Conservation (phyloP, 441 rosid genomes). For the Adansonia rubrostipa region DNA sequence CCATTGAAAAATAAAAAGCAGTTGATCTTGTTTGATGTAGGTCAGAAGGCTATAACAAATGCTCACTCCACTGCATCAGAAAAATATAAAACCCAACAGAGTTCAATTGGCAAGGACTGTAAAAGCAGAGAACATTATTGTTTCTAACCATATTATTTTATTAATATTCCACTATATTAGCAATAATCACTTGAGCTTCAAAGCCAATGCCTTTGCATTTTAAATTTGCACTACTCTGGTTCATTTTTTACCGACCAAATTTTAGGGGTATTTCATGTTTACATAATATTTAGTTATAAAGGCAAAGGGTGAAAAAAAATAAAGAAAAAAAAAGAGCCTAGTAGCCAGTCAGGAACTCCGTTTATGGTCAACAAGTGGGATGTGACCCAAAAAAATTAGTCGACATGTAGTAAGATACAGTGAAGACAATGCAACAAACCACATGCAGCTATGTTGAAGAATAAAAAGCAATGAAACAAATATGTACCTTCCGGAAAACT, state of each 20-base stretch:
- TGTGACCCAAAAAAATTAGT: not conserved
- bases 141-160: not conserved
- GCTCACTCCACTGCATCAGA: slow-evolving; percentile 9
- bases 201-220: not conserved
- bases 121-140: not conserved
- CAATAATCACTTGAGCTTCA: not conserved
- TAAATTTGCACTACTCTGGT: slow-evolving; percentile 4
- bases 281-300: slow-evolving; percentile 2
- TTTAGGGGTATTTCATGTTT: slow-evolving; percentile 14
- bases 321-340: not conserved
- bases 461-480: slow-evolving; percentile 7
- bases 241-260: not conserved
- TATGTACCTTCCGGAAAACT: slow-evolving; percentile 76
- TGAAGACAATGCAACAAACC: slow-evolving; percentile 19
- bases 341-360: not conserved
- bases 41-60: not conserved
- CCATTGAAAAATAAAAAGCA: not conserved
- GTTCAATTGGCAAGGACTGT: not conserved
- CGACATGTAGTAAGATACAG: slow-evolving; percentile 7
- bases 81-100: not conserved
- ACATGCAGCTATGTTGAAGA: slow-evolving; percentile 19
- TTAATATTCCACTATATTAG: not conserved
- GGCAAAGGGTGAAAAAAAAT: not conserved
- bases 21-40: slow-evolving; percentile 11
- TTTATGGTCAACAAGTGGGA: not conserved